Evolutionary conservation across 371 early-diverging fungal genomes (phyloP), one percentile per base, ranked within the genome.

Genomic region (Choanephora cucurbitarum): DNA sequence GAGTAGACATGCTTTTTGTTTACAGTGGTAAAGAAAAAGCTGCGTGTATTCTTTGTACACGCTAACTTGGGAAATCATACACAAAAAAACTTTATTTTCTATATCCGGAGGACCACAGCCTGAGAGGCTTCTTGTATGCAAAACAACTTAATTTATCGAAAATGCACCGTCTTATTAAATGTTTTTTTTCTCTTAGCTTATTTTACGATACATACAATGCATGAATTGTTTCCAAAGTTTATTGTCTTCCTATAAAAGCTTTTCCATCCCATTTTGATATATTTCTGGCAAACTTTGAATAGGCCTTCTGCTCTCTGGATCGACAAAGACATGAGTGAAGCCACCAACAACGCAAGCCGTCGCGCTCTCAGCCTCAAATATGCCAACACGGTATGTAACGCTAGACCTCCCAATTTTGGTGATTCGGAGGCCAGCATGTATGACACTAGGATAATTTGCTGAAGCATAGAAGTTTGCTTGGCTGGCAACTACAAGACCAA

Each of bases 321-420:
- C 72, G 17, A 75, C 75, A 71, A 78, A 75, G 3, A 78, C 79
- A 48, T 78, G 79, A 0, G 75, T 75, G 40, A 69, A 78, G 40
- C 75, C 75, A 34, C 75, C 79, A 2, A 75, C 73, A 14, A 75
- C 73, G 57, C 67, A 58, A 2, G 79, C 79, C 44, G 61, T 42
- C 11, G 59, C 33, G 11, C 59, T 44, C 5, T 73, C 72, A 5
- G 68, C 65, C 52, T 81, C 78, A 57, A 84, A 86, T 41, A 86
- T 79, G 8, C 86, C 86, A 1, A 86, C 73, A 6, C 79, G 76
- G 44, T 86, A 86, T 2, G 79, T 76, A 23, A 86, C 79, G 45
- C 80, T 79, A 3, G 84, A 79, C 32, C 71, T 72, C 0, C 86
- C 83, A 8, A 83, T 53, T 49, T 81, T 82, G 23, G 70, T 62